These are phyloP conservation scores for Beta corolliflora DNA, from an alignment of 179 eudicot species.

Conservation along the genomic window DNA sequence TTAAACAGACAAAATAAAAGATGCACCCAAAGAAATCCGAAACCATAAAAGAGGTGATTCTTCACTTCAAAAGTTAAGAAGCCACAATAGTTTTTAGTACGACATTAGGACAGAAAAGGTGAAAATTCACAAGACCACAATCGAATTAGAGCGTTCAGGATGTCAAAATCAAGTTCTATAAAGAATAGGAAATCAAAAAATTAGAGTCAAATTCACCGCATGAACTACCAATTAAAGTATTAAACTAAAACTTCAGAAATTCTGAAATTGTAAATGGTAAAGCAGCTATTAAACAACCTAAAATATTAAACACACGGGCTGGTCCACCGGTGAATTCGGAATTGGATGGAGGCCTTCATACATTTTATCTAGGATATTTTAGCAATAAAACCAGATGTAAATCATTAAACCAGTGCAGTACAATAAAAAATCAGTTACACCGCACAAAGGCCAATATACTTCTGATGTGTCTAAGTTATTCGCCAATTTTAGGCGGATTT, in stretches of 20 bases:
- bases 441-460: background rate
- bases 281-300: background rate
- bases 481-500: no score
- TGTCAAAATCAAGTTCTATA: background rate
- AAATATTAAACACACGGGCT: background rate
- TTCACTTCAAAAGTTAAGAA: background rate
- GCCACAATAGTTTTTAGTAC: background rate
- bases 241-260: background rate
- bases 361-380: background rate
- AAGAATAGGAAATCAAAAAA: background rate
- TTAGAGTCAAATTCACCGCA: background rate
- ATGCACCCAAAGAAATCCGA: background rate
- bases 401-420: background rate
- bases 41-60: background rate
- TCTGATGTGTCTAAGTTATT: no score
- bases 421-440: background rate
- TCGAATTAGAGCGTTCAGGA: background rate
- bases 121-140: slow-evolving; percentile 2
- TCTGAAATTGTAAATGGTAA: background rate
- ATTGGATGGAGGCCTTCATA: background rate
- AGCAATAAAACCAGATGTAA: background rate
- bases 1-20: slow-evolving; percentile 11
- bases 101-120: background rate
- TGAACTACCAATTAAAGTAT: background rate
- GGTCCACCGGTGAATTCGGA: background rate